These are phyloP conservation scores for Ustilago esculenta DNA, from an alignment of 1,284 basidiomycete species.

Conservation along the genomic window DNA sequence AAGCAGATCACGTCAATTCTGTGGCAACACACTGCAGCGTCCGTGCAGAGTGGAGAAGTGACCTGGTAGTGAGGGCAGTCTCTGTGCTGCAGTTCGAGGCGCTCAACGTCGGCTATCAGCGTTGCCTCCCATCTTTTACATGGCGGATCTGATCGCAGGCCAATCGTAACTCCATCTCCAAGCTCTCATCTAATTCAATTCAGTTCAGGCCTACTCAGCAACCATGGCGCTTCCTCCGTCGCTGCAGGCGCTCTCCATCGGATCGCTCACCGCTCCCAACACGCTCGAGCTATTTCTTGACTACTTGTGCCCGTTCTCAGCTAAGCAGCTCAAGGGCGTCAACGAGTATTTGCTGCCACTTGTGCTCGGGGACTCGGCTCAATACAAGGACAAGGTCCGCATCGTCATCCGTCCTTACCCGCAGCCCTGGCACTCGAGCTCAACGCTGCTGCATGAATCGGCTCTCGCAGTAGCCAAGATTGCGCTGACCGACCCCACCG, in stretches of 20 bases:
- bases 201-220: background rate
- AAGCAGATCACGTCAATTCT: constrained; percentile 26
- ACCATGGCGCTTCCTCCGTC: constrained; percentile 84
- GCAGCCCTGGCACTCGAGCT: constrained; percentile 72
- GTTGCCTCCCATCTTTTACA: no score
- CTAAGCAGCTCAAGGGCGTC: constrained; percentile 68
- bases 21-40: background rate
- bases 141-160: no score
- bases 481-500: constrained; percentile 49
- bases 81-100: no score
- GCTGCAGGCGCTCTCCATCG: constrained; percentile 79
- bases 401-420: constrained; percentile 82
- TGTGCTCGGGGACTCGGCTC: constrained; percentile 49
- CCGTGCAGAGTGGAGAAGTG: constrained; percentile 29
- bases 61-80: no score
- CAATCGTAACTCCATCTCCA: no score
- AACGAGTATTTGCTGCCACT: constrained; percentile 67
- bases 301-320: constrained; percentile 73
- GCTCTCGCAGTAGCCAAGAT: constrained; percentile 77
- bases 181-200: no score
- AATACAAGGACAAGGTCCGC: constrained; percentile 80
- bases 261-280: constrained; percentile 76
- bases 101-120: no score
- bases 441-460: constrained; percentile 82
- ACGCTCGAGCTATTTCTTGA: constrained; percentile 79